Conservation (phyloP, 2,329 filamentous ascomycete genomes). For the Clonostachys sp. region DNA sequence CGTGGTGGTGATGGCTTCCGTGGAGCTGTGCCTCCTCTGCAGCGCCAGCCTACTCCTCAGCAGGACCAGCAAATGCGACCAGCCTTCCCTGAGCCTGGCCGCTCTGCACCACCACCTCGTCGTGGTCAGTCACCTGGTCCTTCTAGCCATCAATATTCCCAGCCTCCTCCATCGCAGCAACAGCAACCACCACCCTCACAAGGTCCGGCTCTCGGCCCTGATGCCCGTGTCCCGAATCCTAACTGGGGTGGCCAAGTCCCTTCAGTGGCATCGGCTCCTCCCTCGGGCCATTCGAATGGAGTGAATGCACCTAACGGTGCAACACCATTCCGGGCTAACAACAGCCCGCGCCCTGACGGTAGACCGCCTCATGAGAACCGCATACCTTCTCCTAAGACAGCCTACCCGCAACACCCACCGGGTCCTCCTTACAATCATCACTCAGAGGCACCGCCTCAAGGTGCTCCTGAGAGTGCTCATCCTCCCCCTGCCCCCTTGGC, state of each 20-base stretch:
- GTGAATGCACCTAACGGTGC: slow-evolving; percentile 32
- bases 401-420: slow-evolving; percentile 71
- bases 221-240: slow-evolving; percentile 54
- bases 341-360: slow-evolving; percentile 80
- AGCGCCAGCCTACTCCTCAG: slow-evolving; percentile 72
- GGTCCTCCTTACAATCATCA: slow-evolving; percentile 62
- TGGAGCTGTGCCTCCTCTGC: slow-evolving; percentile 60
- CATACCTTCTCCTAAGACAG: slow-evolving; percentile 86
- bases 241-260: slow-evolving; percentile 53
- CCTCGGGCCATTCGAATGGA: slow-evolving; percentile 27
- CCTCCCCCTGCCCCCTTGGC: slow-evolving; percentile 54
- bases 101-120: slow-evolving; percentile 27
- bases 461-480: slow-evolving; percentile 52
- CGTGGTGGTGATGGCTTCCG: slow-evolving; percentile 61
- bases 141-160: slow-evolving; percentile 42
- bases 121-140: slow-evolving; percentile 51
- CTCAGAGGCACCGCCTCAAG: slow-evolving; percentile 52
- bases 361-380: slow-evolving; percentile 78
- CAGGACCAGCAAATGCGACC: slow-evolving; percentile 56
- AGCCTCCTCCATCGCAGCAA: slow-evolving; percentile 34
- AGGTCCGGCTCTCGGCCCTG: slow-evolving; percentile 40
- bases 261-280: slow-evolving; percentile 28
- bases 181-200: slow-evolving; percentile 3
- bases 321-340: slow-evolving; percentile 66
- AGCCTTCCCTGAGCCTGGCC: slow-evolving; percentile 50